Evolutionary conservation across 1,139 yeast genomes (phyloP).

Genomic region (Diutina sp.): DNA sequence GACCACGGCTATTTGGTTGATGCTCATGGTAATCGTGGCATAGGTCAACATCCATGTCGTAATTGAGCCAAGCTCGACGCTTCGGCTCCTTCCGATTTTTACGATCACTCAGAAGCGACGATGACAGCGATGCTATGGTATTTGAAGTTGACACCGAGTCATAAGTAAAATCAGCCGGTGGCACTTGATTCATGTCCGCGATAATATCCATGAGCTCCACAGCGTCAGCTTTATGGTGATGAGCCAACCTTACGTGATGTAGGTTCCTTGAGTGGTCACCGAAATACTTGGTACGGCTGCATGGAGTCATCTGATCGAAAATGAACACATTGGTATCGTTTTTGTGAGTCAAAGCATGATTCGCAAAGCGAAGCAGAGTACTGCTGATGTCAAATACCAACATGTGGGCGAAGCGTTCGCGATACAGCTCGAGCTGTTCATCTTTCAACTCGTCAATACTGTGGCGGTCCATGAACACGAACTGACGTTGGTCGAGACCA

Average conservation of each 20-base stretch:
- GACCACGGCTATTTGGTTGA: conserved; percentile 4
- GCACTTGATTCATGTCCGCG: neutral
- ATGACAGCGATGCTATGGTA: neutral
- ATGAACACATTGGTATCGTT: neutral
- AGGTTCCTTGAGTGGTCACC: neutral
- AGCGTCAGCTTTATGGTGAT: neutral
- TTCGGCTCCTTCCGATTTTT: neutral
- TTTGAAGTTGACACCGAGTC: neutral
- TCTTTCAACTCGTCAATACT: conserved; percentile 5
- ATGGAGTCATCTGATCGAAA: neutral
- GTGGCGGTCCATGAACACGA: conserved; percentile 16
- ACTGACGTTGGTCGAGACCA: conserved; percentile 13
- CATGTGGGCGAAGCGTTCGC: conserved; percentile 10
- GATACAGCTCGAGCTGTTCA: conserved; percentile 7
- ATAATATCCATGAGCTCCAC: neutral
- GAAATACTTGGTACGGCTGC: neutral
- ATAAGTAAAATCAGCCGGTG: neutral
- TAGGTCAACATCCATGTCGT: conserved; percentile 21
- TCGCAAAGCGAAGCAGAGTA: neutral
- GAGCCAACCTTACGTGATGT: neutral
- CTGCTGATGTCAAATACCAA: conserved; percentile 9
- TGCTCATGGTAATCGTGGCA: conserved; percentile 16
- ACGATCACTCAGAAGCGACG: neutral
- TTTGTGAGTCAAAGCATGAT: neutral
- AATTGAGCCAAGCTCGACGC: conserved; percentile 21